phyloP scores from a whole-genome alignment of 176 grass and related monocot species.

The Avena eriantha region DNA sequence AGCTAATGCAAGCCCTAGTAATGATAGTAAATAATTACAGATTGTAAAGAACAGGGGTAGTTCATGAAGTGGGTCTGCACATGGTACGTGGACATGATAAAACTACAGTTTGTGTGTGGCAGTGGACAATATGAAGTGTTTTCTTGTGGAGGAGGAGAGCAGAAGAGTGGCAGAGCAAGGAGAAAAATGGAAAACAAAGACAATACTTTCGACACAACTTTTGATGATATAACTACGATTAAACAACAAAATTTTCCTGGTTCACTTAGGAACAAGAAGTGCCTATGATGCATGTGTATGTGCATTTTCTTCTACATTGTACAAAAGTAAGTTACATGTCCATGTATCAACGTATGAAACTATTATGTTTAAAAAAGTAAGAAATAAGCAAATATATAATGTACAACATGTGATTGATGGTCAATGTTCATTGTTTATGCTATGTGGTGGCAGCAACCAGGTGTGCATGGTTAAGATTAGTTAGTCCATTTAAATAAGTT shows the following conservation, averaged over 20 bases:
- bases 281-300: background rate
- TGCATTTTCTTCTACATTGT: background rate
- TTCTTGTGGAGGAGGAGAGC: no score
- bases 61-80: no score
- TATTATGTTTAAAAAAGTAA: background rate
- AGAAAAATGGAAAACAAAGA: background rate
- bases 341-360: background rate
- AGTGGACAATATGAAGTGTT: no score
- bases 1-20: no score
- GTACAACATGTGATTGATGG: background rate
- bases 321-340: background rate
- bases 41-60: no score
- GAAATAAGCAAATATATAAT: background rate
- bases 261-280: background rate
- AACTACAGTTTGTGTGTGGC: no score
- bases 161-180: no score
- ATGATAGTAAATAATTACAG: no score
- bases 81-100: no score
- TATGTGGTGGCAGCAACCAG: no score
- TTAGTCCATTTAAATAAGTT: no score
- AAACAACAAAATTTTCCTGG: background rate
- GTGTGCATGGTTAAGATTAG: no score
- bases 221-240: conserved; percentile 4
- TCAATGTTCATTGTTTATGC: background rate
- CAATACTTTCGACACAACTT: background rate